A percentile compares a stretch with the other conserved stretches of the same genome.
phyloP scores from a whole-genome alignment of 805 yeast species.

The Debaryomyces hansenii region DNA sequence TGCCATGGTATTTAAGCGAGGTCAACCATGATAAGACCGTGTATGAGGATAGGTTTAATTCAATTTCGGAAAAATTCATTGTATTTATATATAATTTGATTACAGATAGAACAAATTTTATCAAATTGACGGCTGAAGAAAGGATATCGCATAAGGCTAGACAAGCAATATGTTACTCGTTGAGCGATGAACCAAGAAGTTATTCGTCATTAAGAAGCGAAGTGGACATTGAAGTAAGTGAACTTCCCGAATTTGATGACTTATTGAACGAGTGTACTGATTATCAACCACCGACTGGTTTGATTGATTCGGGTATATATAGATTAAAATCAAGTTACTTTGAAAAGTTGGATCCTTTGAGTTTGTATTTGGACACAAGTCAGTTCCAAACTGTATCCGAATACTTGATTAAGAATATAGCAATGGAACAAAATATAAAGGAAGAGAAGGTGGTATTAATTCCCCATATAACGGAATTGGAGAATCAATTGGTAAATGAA shows the following conservation, averaged over 20 bases:
- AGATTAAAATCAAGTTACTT: conserved; percentile 58
- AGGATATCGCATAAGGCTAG: conserved; percentile 29
- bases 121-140: conserved; percentile 20
- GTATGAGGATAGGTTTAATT: conserved; percentile 49
- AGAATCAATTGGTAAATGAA: conserved; percentile 30
- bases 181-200: conserved; percentile 53
- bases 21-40: conserved; percentile 31
- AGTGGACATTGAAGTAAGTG: conserved; percentile 28
- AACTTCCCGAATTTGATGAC: conserved; percentile 43
- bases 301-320: conserved; percentile 63
- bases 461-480: conserved; percentile 42
- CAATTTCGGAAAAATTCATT: conserved; percentile 44
- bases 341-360: conserved; percentile 63
- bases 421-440: conserved; percentile 35
- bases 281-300: conserved; percentile 59
- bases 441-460: conserved; percentile 46
- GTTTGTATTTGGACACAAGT: conserved; percentile 44
- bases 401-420: conserved; percentile 44
- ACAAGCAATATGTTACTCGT: conserved; percentile 46
- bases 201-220: conserved; percentile 47
- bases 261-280: conserved; percentile 63
- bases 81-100: conserved; percentile 45
- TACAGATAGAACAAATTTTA: conserved; percentile 35
- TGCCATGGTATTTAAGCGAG: conserved; percentile 46
- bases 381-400: conserved; percentile 55